Conservation (phyloP, 1,284 basidiomycete genomes). For the Sporisorium sorghi region DNA sequence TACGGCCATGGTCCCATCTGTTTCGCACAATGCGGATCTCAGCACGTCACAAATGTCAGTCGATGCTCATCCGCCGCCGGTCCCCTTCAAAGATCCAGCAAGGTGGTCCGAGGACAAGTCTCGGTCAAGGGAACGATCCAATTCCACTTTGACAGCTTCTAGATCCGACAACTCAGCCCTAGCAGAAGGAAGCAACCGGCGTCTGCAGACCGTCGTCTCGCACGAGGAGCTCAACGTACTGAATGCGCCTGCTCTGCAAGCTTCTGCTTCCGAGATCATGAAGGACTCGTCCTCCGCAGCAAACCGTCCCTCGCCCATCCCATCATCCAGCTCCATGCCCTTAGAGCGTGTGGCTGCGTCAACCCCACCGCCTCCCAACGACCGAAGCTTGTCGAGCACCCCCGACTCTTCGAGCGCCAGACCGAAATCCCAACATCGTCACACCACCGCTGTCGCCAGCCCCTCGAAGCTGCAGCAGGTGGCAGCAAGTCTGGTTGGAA, state of each 20-base stretch:
- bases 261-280: slow-evolving; percentile 21
- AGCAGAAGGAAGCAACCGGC: slow-evolving; percentile 22
- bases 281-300: not conserved
- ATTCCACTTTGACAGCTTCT: slow-evolving; percentile 16
- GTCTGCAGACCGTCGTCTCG: slow-evolving; percentile 46
- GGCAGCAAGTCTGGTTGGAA: slow-evolving; percentile 15
- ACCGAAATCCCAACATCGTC: slow-evolving; percentile 43
- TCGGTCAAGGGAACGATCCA: slow-evolving; percentile 7
- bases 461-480: slow-evolving; percentile 42
- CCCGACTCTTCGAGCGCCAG: slow-evolving; percentile 22
- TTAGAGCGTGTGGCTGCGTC: slow-evolving; percentile 1
- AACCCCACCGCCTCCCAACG: slow-evolving; percentile 13
- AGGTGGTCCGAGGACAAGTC: slow-evolving; percentile 28
- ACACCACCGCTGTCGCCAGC: slow-evolving; percentile 37
- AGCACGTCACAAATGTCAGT: not conserved
- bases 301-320: not conserved
- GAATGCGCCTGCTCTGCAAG: slow-evolving; percentile 1
- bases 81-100: slow-evolving; percentile 42
- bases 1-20: not conserved
- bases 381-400: slow-evolving; percentile 25
- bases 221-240: slow-evolving; percentile 41
- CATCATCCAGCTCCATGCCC: slow-evolving; percentile 10
- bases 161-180: slow-evolving; percentile 28
- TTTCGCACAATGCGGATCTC: not conserved
- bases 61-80: slow-evolving; percentile 21